These are phyloP conservation scores for Umbelopsis vinacea DNA, from an alignment of 192 early-diverging fungal species.

Conservation along the genomic window DNA sequence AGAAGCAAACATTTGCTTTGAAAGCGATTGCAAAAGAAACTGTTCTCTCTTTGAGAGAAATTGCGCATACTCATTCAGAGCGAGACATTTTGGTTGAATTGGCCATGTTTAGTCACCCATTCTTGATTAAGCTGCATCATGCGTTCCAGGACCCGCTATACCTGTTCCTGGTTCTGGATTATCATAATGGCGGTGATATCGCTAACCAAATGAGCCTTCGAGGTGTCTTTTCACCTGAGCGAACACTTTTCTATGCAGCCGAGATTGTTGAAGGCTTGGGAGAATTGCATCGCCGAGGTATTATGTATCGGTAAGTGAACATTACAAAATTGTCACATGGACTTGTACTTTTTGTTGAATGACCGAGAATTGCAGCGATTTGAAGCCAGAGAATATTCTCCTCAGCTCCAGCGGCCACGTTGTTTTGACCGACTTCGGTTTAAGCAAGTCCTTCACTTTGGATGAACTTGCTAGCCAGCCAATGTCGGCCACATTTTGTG, in stretches of 20 bases:
- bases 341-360: too few relatives aligned
- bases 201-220: constrained; percentile 77
- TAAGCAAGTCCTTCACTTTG: constrained; percentile 71
- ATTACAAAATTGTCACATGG: neutral
- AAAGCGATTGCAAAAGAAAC: constrained; percentile 61
- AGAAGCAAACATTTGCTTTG: constrained; percentile 51
- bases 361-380: constrained; percentile 49
- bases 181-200: constrained; percentile 89
- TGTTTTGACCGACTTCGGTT: constrained; percentile 90
- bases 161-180: constrained; percentile 89
- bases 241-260: constrained; percentile 83
- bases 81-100: constrained; percentile 72
- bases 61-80: constrained; percentile 81
- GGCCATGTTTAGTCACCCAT: constrained; percentile 83
- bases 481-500: constrained; percentile 71
- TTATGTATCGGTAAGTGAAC: constrained; percentile 68
- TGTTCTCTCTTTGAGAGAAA: constrained; percentile 75
- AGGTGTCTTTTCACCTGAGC: constrained; percentile 65
- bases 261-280: constrained; percentile 87
- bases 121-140: constrained; percentile 86
- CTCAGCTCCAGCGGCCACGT: constrained; percentile 78
- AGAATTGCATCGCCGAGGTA: constrained; percentile 85
- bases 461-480: constrained; percentile 31
- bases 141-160: constrained; percentile 88
- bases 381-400: constrained; percentile 79